Conservation (phyloP, 495 filamentous ascomycete species). For the Xylona heveae region DNA sequence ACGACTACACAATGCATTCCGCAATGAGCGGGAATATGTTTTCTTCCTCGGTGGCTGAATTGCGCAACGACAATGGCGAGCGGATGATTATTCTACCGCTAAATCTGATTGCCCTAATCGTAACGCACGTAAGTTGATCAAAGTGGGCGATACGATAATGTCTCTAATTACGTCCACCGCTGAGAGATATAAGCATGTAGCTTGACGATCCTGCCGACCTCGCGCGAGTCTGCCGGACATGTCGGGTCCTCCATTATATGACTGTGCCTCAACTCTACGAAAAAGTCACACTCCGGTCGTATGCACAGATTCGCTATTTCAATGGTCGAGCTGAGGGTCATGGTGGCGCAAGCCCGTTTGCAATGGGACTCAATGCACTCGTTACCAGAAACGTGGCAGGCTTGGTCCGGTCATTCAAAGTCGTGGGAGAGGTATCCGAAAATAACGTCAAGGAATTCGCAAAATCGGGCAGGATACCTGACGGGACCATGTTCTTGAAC, state of each 20-base stretch:
- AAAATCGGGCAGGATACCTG: conserved; percentile 33
- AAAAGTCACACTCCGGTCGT: conserved; percentile 32
- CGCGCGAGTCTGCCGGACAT: conserved; percentile 34
- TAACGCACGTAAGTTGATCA: conserved; percentile 29
- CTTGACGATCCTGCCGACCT: conserved; percentile 34
- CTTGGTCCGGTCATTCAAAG: conserved; percentile 28
- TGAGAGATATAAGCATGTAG: conserved; percentile 10
- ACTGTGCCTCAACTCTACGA: conserved; percentile 37
- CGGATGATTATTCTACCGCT: conserved; percentile 29
- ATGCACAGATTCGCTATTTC: conserved; percentile 36
- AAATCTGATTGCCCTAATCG: conserved; percentile 33
- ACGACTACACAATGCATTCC: conserved; percentile 2
- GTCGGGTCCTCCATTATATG: conserved; percentile 44
- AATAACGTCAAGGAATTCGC: conserved; percentile 32
- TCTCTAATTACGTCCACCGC: not conserved
- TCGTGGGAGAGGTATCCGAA: conserved; percentile 38
- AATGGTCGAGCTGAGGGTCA: conserved; percentile 36
- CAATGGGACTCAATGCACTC: conserved; percentile 38
- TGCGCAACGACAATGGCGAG: conserved; percentile 7
- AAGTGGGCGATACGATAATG: conserved; percentile 1
- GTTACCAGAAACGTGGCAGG: conserved; percentile 30
- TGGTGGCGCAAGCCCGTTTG: conserved; percentile 38
- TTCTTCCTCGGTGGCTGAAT: conserved; percentile 2
- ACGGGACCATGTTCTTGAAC: conserved; percentile 42
- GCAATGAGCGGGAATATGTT: conserved; percentile 3